Percentiles rank a stretch among this genome's conserved stretches.
phyloP scores from a whole-genome alignment of 2,329 filamentous ascomycete species.

The Epichloe hybrida region DNA sequence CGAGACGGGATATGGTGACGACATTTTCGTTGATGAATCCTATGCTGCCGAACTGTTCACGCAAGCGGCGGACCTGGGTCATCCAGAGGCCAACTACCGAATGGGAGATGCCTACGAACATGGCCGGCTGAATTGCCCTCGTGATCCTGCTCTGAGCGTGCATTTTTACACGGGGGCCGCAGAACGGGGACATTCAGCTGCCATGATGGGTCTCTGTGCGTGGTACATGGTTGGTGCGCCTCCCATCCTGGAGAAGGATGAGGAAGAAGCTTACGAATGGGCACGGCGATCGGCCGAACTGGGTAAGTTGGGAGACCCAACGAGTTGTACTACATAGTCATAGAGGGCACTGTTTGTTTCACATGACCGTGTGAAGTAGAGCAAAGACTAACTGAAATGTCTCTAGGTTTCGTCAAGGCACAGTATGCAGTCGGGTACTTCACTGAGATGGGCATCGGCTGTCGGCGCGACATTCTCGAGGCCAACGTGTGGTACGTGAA shows the following conservation, averaged over 20 bases:
- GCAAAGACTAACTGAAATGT: not conserved
- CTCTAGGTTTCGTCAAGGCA: conserved; percentile 55
- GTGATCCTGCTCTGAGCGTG: conserved; percentile 83
- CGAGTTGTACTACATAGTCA: too few species aligned
- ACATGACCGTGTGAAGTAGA: not conserved
- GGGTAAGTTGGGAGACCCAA: conserved; percentile 40
- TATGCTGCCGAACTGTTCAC: conserved; percentile 94
- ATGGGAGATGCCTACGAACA: conserved; percentile 97
- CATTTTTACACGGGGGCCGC: conserved; percentile 96
- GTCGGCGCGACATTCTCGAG: conserved; percentile 83
- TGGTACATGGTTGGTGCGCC: conserved; percentile 97
- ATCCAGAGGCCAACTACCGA: conserved; percentile 71
- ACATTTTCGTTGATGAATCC: conserved; percentile 78
- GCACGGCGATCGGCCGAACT: conserved; percentile 72
- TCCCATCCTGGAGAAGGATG: conserved; percentile 84
- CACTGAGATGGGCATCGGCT: conserved; percentile 96
- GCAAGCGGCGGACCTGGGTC: conserved; percentile 81
- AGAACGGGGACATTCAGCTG: conserved; percentile 65
- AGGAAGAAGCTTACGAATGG: conserved; percentile 95
- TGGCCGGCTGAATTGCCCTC: conserved; percentile 72
- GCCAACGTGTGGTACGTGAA: conserved; percentile 98
- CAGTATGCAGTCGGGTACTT: conserved; percentile 95
- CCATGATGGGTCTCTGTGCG: conserved; percentile 97
- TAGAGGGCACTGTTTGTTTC: not conserved
- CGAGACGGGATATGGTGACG: conserved; percentile 84